Evolutionary conservation across 495 filamentous ascomycete genomes (phyloP), one percentile per base, ranked within the genome.

Genomic region (Haplographium delicatum): DNA sequence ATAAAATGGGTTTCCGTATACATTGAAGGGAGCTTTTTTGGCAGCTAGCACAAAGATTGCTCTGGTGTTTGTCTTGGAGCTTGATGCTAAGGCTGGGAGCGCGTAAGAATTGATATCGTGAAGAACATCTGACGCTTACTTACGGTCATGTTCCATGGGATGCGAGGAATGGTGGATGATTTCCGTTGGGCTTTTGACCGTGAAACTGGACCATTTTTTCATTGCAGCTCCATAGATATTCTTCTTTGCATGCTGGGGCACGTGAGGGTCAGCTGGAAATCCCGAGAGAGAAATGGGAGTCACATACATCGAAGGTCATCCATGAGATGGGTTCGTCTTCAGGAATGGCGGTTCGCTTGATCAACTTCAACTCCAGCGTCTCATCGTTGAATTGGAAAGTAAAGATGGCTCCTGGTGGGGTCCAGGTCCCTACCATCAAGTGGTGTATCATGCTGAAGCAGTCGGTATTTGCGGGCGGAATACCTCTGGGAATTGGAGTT

Each of bases 1-100:
- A 72, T 93, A 93, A 70, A 93, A 93, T 30, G 88, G 86, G 65
- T 90, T 90, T 58, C 82, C 82, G 65, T 93, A 93, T 38, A 93
- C 86, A 54, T 78, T 77, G 67, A 84, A 89, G 4, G 88, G 88
- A 3, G 86, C 76, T 54, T 87, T 71, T 57, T 80, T 76, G 18
- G 86, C 86, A 39, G 88, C 82, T 9, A 93, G 80, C 26, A 88
- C 74, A 68, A 93, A 93, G 67, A 93, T 93, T 56, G 88, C 88
- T 48, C 88, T 78, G 10, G 88, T 93, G 67, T 88, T 88, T 53
- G 85, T 86, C 28, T 83, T 79, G 56, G 76, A 65, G 61, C 74
- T 79, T 60, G 78, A 68, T 42, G 88, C 88, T 54, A 74, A 67
- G 40, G 84, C 85, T 89, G 62, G 20, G 7, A 33, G n/a, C 42